Conservation (phyloP, 2,329 filamentous ascomycete genomes). For the Conoideocrella luteorostrata region DNA sequence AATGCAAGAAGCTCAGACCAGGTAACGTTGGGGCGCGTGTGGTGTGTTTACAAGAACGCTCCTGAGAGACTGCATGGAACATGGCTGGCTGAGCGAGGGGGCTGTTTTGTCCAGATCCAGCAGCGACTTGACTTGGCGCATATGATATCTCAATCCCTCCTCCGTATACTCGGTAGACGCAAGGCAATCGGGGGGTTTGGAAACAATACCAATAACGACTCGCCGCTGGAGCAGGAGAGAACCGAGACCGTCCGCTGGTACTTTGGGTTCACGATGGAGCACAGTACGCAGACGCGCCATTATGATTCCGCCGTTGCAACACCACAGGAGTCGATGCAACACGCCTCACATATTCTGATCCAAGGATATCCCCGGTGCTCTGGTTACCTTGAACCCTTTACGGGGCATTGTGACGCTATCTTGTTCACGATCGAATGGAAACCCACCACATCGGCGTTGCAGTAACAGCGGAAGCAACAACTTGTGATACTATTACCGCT, state of each 20-base stretch:
- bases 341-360: background rate
- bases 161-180: too few species aligned
- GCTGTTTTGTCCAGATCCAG: background rate
- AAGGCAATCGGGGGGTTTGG: too few species aligned
- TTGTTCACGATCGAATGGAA: background rate
- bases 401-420: background rate
- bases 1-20: background rate
- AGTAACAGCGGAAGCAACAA: too few species aligned
- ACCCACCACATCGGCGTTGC: too few species aligned
- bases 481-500: too few species aligned
- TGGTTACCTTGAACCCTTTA: background rate
- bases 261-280: background rate
- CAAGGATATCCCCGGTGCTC: constrained; percentile 5
- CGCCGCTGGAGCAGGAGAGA: background rate
- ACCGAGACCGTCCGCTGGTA: background rate
- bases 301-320: too few species aligned
- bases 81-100: background rate
- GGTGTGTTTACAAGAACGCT: background rate
- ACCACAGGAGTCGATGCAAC: constrained; percentile 4
- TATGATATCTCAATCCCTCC: too few species aligned
- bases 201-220: too few species aligned
- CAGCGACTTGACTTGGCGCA: too few species aligned
- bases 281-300: background rate
- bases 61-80: background rate
- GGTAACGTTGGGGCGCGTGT: background rate